phyloP scores from a whole-genome alignment of 164 flowering plant genomes.

The Vitis rotundifolia region DNA sequence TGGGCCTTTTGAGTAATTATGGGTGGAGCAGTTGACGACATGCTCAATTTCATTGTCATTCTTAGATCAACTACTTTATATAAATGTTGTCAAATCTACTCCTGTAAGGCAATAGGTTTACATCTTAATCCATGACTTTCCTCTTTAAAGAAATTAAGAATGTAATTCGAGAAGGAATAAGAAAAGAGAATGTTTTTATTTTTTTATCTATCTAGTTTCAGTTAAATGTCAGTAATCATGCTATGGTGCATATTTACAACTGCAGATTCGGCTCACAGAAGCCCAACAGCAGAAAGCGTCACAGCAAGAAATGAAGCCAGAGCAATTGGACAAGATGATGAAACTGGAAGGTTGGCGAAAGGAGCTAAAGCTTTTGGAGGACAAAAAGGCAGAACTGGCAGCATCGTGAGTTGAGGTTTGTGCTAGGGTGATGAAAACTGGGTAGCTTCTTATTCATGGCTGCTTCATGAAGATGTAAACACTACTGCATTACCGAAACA shows the following conservation, averaged over 20 bases:
- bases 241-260: neutral
- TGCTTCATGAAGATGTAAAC: constrained; percentile 8
- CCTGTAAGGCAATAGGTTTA: no score
- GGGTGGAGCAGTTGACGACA: no score
- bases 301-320: constrained; percentile 45
- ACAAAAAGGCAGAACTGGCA: constrained; percentile 29
- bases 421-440: neutral
- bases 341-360: constrained; percentile 61
- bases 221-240: no score
- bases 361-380: constrained; percentile 60
- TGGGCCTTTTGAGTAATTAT: no score
- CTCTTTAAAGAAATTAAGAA: no score
- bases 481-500: neutral
- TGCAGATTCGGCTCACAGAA: constrained; percentile 71
- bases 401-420: constrained; percentile 26
- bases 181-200: no score
- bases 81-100: no score
- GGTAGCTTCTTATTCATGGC: constrained; percentile 9
- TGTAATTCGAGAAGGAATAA: no score
- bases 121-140: no score
- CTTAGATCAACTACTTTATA: no score
- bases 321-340: constrained; percentile 52
- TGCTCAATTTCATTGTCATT: no score
- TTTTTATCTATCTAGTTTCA: no score
- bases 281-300: constrained; percentile 53